phyloP scores from a whole-genome alignment of 495 filamentous ascomycete genomes.

The Talaromyces ruber region DNA sequence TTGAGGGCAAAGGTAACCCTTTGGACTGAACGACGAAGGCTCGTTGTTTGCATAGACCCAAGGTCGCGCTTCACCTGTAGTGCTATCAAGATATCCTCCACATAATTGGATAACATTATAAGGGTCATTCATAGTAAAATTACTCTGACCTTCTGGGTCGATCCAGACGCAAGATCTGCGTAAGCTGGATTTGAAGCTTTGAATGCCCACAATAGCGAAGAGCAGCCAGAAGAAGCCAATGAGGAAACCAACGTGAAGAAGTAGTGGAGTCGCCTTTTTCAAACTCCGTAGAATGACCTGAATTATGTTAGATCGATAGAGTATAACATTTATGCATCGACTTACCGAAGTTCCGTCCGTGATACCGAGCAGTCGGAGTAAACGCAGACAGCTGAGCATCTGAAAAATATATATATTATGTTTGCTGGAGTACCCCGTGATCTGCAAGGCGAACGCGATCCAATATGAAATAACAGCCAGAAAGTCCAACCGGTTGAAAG shows the following conservation, averaged over 20 bases:
- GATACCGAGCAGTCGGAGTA: slow-evolving; percentile 77
- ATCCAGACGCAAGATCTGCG: slow-evolving; percentile 83
- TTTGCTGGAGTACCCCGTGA: slow-evolving; percentile 55
- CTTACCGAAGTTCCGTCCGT: slow-evolving; percentile 83
- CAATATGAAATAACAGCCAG: slow-evolving; percentile 94
- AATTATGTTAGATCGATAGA: slow-evolving; percentile 12
- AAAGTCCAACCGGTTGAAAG: slow-evolving; percentile 93
- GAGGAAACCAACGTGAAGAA: slow-evolving; percentile 92
- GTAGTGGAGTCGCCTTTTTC: slow-evolving; percentile 86
- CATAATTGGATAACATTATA: slow-evolving; percentile 64
- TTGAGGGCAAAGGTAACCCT: slow-evolving; percentile 85
- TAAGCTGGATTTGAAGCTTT: slow-evolving; percentile 95
- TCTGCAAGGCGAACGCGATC: slow-evolving; percentile 69
- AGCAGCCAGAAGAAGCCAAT: slow-evolving; percentile 99
- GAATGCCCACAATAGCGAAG: slow-evolving; percentile 92
- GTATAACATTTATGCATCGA: neutral
- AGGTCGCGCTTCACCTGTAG: slow-evolving; percentile 46
- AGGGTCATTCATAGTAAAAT: slow-evolving; percentile 37
- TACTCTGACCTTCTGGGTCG: slow-evolving; percentile 36
- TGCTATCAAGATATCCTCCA: slow-evolving; percentile 65
- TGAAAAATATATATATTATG: slow-evolving; percentile 81
- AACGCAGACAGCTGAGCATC: slow-evolving; percentile 92
- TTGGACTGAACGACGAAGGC: slow-evolving; percentile 42
- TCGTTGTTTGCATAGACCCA: slow-evolving; percentile 53
- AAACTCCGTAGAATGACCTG: slow-evolving; percentile 88